A percentile compares a stretch with the other conserved stretches of the same genome.
phyloP scores from a whole-genome alignment of 495 filamentous ascomycete species.

The Astrothelium macrocarpum region DNA sequence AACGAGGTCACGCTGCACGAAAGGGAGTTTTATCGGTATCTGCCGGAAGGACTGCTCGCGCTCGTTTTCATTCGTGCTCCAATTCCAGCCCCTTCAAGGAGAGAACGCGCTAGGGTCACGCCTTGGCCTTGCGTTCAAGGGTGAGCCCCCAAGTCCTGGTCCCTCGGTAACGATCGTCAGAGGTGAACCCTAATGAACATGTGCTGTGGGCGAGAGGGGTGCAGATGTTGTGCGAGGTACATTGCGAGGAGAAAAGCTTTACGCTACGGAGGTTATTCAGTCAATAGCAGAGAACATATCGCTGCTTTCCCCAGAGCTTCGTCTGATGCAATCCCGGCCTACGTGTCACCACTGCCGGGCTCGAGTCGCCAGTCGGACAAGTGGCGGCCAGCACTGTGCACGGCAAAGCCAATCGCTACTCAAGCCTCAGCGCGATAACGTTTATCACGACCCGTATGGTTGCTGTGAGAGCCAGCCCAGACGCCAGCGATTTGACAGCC shows the following conservation, averaged over 20 bases:
- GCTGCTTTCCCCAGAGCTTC: neutral
- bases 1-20: neutral
- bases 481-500: neutral
- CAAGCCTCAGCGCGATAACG: neutral
- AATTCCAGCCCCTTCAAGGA: neutral
- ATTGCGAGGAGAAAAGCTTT: neutral
- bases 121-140: neutral
- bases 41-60: neutral
- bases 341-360: conserved; percentile 1
- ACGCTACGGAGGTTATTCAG: neutral
- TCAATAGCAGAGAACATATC: neutral
- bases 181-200: neutral
- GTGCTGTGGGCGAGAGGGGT: neutral
- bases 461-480: neutral
- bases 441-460: neutral
- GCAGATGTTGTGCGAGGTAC: neutral
- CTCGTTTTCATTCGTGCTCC: neutral
- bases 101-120: neutral
- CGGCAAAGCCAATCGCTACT: neutral
- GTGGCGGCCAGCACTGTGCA: neutral
- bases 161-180: neutral
- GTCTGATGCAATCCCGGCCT: neutral
- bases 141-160: neutral
- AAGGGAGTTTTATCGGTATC: neutral
- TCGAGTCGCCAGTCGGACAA: neutral